Evolutionary conservation across 768 basidiomycete genomes (phyloP), one percentile per base, ranked within the genome.

Genomic region (Multifurca ochricompacta): DNA sequence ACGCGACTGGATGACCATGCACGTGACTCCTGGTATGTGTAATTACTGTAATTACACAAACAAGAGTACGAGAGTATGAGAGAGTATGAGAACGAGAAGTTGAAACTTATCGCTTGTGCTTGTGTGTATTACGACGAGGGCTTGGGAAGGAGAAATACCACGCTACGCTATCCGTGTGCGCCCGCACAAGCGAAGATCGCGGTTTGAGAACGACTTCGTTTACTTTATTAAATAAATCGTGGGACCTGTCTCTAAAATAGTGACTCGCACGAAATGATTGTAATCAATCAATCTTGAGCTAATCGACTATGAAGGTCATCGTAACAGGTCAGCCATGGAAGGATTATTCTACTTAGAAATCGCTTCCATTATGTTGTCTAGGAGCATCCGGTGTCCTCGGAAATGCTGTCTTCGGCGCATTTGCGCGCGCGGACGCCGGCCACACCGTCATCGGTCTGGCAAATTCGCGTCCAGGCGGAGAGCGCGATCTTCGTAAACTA

Each of bases 341-440:
- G 32, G 53, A 51, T 14, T 28, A 8, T 23, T 27, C 21, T 31
- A 18, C 31, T 30, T 5, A 21, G 3, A n/a, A 42, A 16, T 45
- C 5, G 10, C 49, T 30, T 39, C 34, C 8, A 5, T 44, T 53
- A n/a, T n/a, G n/a, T 45, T 42, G 10, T 6, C 7, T 69, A 93
- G 93, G 93, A 59, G 93, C 93, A 52, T 94, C 91, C 32, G 95
- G 95, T 27, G 79, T 97, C 8, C 79, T 98, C 10, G 95, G 95
- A 9, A 74, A 85, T 6, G 89, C 89, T 1, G 80, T 95, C 8
- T 79, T 78, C 65, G 65, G 73, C 23, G 82, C 85, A 2, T 91
- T 93, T 18, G 36, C 41, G 74, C 72, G 74, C 34, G 62, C 63
- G 10, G 58, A 69, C 6, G 64, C 64, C 9, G 54, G 56, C 18